Base-by-base conservation (phyloP, 768 basidiomycete genomes). In the Coprinopsis strossmayeri region DNA sequence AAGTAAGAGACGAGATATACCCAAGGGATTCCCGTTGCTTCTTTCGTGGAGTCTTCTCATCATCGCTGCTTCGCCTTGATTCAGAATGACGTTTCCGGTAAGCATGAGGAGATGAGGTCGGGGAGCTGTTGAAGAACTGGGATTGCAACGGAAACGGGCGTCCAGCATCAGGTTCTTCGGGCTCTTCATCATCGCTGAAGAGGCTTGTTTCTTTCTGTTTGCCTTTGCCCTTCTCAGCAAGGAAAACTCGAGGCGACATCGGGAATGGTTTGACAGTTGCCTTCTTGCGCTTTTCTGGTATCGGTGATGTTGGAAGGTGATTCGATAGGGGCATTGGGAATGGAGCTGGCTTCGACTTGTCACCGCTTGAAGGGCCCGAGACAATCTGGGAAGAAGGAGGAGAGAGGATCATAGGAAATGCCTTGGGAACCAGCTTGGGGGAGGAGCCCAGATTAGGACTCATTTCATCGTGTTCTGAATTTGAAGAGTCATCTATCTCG, bases 101-200 rank as follows among this genome's bases (percentile, higher is more conserved):
- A 34, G n/a, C 17, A 24, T 35, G 10, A 21, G 40, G 18, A 30
- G 17, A n/a, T 37, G 39, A 25, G 48, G 50, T 54, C 39, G 38
- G 10, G 24, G 46, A 7, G 48, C 53, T 32, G 10, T 57, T 55
- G 2, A 56, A 57, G 12, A 59, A 56, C 17, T 38, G 41, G 5
- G 71, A 67, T 43, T 63, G 70, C 77, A 83, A 72, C 12, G 67
- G 68, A 45, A 68, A 69, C 7, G 53, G 58, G 24, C 4, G 20
- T 25, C 10, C 4, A 4, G 40, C 5, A 13, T 9, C 9, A 1
- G 49, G 52, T 46, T 56, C 27, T 26, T 46, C 30, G 5, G 34
- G 1, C 23, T 46, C 25, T 49, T 59, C n/a, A 30, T 35, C 38
- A 44, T 52, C 45, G 35, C 39, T 39, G 44, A 40, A 2, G 17